Conservation (phyloP, 2,329 filamentous ascomycete species). For the Calonectria hawksworthii region DNA sequence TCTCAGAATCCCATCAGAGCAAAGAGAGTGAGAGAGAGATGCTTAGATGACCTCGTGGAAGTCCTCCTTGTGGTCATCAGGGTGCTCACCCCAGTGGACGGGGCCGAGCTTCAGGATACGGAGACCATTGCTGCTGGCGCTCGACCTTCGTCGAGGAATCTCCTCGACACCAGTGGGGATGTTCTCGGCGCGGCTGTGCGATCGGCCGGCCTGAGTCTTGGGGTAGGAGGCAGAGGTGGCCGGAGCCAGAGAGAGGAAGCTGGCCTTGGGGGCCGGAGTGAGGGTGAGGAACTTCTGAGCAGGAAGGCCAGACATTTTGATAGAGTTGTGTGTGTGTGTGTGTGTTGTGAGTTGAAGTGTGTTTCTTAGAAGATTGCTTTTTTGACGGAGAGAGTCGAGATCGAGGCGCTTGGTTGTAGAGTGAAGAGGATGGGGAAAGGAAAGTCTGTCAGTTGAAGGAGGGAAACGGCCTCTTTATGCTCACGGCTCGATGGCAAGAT, state of each 20-base stretch:
- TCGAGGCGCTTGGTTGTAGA: conserved; percentile 36
- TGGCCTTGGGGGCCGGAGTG: conserved; percentile 41
- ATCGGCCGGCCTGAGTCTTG: conserved; percentile 52
- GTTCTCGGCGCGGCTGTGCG: conserved; percentile 41
- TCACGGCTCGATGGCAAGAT: conserved; percentile 27
- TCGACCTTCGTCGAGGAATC: conserved; percentile 64
- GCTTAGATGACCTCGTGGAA: conserved; percentile 63
- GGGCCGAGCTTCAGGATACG: conserved; percentile 75
- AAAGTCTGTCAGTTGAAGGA: conserved; percentile 32
- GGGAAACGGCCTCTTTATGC: conserved; percentile 48
- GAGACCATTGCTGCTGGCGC: conserved; percentile 54
- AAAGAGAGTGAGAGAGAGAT: conserved; percentile 49
- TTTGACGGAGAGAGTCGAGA: conserved; percentile 28
- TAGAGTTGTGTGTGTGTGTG: conserved; percentile 27
- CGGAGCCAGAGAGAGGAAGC: conserved; percentile 72
- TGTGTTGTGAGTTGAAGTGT: conserved; percentile 10
- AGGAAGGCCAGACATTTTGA: conserved; percentile 44
- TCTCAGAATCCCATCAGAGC: conserved; percentile 32
- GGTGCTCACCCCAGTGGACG: conserved; percentile 74
- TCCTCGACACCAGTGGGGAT: conserved; percentile 43
- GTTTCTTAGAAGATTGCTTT: background rate
- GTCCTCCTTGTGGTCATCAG: conserved; percentile 69
- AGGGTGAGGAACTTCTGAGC: conserved; percentile 46
- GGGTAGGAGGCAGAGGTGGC: conserved; percentile 70
- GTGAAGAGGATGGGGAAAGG: conserved; percentile 17